Base-by-base conservation (phyloP, 2,329 filamentous ascomycete species). In the Chaetomium strumarium region DNA sequence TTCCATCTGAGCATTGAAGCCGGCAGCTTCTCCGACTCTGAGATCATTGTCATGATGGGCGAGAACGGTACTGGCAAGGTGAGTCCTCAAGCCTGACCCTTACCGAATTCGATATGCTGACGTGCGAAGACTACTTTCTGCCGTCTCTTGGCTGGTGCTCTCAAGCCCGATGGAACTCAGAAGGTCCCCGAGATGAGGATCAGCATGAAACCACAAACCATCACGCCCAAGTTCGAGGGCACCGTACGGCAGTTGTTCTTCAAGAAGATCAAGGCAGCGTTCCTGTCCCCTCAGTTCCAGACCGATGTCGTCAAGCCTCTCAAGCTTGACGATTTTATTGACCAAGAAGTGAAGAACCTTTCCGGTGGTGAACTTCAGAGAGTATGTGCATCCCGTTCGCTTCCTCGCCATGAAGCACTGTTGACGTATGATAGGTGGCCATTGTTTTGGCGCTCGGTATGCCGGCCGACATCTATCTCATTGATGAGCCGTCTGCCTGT, bases 1-100 rank as follows among this genome's bases (percentile, higher is more conserved):
- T 99, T 99, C 80, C 83, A 87, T 64, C 82, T 99, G 46, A 80
- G 73, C 53, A 84, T 99, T 60, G 87, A 97, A 43, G 53, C 80
- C 20, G 93, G 95, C 62, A 78, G 85, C 56, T 99, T 99, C 69
- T 97, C 93, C 17, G 92, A 99, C 70, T 99, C 93, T 0, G 93
- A 99, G 69, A 99, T 99, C 63, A 83, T 99, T 53, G 93, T 99
- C 72, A 95, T 99, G 90, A 97, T 99, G 93, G 93, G 93, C 62
- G 92, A 97, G 77, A 99, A 99, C 74, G 93, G 93, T 74, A 99
- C 95, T 34, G 95, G 95, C 38, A 63, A 63, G 55, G 58, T 57
- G 47, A 52, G 52, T 70, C 55, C 14, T 1, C 12, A 12, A 40
- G 2, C 16, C 12, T 37, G 13, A 37, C 34, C 14, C n/a, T 14